Conservation (phyloP, 1,284 basidiomycete species). For the Ganoderma multipileum region DNA sequence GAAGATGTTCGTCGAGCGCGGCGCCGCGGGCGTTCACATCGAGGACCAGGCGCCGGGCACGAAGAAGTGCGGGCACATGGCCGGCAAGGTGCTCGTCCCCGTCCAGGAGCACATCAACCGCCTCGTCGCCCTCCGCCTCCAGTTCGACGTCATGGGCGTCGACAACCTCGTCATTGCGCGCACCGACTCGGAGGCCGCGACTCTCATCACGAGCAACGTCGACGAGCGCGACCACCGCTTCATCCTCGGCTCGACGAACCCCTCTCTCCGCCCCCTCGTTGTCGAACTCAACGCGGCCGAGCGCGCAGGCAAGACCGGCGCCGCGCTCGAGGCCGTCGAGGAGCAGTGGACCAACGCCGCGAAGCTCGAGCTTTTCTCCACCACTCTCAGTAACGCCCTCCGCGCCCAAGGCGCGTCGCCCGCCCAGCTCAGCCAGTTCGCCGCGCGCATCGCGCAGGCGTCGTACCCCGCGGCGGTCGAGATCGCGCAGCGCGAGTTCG, state of each 20-base stretch:
- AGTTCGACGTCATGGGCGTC: constrained; percentile 84
- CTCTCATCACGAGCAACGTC: constrained; percentile 95
- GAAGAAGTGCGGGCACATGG: constrained; percentile 79
- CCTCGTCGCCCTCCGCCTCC: constrained; percentile 77
- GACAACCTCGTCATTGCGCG: constrained; percentile 79
- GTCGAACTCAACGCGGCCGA: constrained; percentile 88
- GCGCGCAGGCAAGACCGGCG: constrained; percentile 78
- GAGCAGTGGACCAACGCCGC: constrained; percentile 87
- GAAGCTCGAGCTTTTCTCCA: constrained; percentile 81
- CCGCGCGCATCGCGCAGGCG: constrained; percentile 64
- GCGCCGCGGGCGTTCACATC: constrained; percentile 77
- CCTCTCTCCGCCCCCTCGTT: constrained; percentile 70
- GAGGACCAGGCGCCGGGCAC: constrained; percentile 83
- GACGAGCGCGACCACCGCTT: constrained; percentile 97
- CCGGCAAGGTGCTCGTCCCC: constrained; percentile 68
- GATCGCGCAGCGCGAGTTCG: constrained; percentile 84
- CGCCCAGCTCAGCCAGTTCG: constrained; percentile 61
- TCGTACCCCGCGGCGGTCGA: constrained; percentile 77
- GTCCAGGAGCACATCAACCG: constrained; percentile 83
- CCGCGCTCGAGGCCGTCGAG: constrained; percentile 86
- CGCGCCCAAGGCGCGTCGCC: constrained; percentile 63
- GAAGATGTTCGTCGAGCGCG: constrained; percentile 83
- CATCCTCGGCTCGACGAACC: constrained; percentile 92
- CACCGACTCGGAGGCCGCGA: constrained; percentile 91
- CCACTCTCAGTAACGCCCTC: constrained; percentile 78